Evolutionary conservation across 2,329 filamentous ascomycete species (phyloP), one percentile per base, ranked within the genome.

Genomic region (Paramyrothecium roridum): DNA sequence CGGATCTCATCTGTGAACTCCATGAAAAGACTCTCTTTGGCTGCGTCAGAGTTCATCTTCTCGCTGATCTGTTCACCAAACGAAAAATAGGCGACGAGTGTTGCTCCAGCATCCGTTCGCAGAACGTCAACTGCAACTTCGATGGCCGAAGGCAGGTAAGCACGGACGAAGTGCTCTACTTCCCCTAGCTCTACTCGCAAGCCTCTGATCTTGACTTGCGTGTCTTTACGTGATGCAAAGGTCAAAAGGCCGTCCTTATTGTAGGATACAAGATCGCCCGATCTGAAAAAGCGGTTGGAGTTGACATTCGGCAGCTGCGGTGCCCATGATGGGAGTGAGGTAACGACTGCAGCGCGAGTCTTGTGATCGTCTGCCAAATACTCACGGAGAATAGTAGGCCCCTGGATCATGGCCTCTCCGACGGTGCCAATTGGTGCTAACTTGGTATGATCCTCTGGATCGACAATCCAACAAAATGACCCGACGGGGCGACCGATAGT

Each of bases 171-270:
- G 16, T 59, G 37, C 53, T 63, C 61, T n/a, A 63, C 54, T 23
- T 63, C 59, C n/a, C 56, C 57, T 17, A 60, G 51, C 50, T 63
- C 61, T 23, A 64, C 52, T 3, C 62, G 56, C 43, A 55, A 47
- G 2, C 62, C 62, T 20, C 60, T 55, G 6, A 64, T 57, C 50
- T 65, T 65, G 30, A 65, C 58, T 48, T 51, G 49, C 17, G 16
- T 40, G n/a, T 51, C 49, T 51, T 40, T 37, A 21, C 49, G 49
- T 16, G 26, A 59, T 56, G 3, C 47, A 52, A 45, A 61, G 19
- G 61, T 56, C 7, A 64, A 45, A 4, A 52, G 55, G 12, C 62
- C 62, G 48, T 56, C 53, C 2, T 56, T 26, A 6, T 59, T 56
- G 47, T 54, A 58, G 10, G 46, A 56, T 4, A 53, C 58, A 10